A percentile compares a stretch with the other conserved stretches of the same genome.
phyloP scores from a whole-genome alignment of 768 basidiomycete species.

The Amyloporia xantha region DNA sequence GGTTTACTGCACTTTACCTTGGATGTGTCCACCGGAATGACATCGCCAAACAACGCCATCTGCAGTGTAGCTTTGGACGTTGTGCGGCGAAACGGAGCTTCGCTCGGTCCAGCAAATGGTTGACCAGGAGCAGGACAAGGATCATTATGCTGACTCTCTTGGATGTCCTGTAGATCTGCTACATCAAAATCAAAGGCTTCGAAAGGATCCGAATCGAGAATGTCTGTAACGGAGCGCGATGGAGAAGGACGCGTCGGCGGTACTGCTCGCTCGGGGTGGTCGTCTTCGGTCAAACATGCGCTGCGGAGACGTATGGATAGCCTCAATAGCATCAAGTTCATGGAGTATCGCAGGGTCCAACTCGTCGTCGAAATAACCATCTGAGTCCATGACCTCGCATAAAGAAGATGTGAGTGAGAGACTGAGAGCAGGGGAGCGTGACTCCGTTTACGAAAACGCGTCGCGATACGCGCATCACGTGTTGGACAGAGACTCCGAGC shows the following conservation, averaged over 20 bases:
- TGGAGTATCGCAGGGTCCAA: slow-evolving; percentile 48
- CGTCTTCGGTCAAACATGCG: slow-evolving; percentile 16
- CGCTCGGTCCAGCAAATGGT: slow-evolving; percentile 36
- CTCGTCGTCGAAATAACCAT: slow-evolving; percentile 68
- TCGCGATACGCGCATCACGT: neutral
- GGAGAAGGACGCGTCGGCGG: slow-evolving; percentile 8
- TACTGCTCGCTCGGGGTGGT: slow-evolving; percentile 14
- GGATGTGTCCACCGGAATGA: slow-evolving; percentile 32
- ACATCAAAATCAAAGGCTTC: slow-evolving; percentile 43
- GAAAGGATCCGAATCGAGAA: slow-evolving; percentile 37
- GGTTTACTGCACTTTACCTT: slow-evolving; percentile 20
- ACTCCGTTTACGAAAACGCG: neutral
- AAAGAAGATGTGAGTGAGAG: no score
- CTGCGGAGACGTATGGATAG: slow-evolving; percentile 36
- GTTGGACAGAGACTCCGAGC: no score
- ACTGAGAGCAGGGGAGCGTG: neutral
- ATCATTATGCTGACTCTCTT: slow-evolving; percentile 41
- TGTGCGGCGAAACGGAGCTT: slow-evolving; percentile 17
- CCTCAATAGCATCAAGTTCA: slow-evolving; percentile 68
- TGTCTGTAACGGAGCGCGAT: slow-evolving; percentile 21
- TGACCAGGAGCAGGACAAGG: slow-evolving; percentile 32
- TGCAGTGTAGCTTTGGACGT: slow-evolving; percentile 41
- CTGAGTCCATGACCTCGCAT: slow-evolving; percentile 75
- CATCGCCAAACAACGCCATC: slow-evolving; percentile 62
- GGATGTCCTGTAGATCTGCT: slow-evolving; percentile 45